Conservation (phyloP, 225 moss, liverwort and hornwort species). For the Physcomitrium patens region DNA sequence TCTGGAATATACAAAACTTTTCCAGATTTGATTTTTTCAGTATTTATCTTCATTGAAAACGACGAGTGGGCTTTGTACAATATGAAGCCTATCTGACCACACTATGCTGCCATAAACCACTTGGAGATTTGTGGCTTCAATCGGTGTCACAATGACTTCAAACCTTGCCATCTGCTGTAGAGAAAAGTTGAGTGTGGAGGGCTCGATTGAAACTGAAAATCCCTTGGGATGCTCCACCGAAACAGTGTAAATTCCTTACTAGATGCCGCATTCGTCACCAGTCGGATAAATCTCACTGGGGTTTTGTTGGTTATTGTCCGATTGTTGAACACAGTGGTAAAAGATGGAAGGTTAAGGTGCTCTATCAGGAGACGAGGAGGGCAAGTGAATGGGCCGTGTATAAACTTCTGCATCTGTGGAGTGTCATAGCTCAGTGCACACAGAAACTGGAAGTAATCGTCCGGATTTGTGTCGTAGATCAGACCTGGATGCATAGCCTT, state of each 20-base stretch:
- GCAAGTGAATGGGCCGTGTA: constrained; percentile 34
- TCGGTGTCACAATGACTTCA: constrained; percentile 23
- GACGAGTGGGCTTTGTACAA: constrained; percentile 45
- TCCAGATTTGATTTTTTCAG: not conserved
- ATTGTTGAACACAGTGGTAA: constrained; percentile 12
- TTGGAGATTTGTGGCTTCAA: not conserved
- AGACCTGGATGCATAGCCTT: constrained; percentile 58
- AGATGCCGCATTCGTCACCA: constrained; percentile 56
- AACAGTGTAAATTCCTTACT: constrained; percentile 34
- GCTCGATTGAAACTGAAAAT: constrained; percentile 31
- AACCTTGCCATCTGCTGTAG: constrained; percentile 35
- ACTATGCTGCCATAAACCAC: constrained; percentile 37
- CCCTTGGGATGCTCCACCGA: constrained; percentile 33
- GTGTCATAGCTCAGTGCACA: constrained; percentile 45
- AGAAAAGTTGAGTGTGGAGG: constrained; percentile 40
- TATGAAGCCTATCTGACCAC: constrained; percentile 48
- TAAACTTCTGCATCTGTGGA: constrained; percentile 20
- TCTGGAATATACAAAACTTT: too few species aligned
- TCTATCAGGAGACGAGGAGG: constrained; percentile 16
- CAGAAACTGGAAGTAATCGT: constrained; percentile 49
- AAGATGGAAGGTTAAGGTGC: constrained; percentile 55
- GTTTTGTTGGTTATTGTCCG: not conserved
- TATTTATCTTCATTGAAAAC: not conserved
- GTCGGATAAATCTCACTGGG: constrained; percentile 26
- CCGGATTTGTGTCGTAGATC: constrained; percentile 47